Base-by-base conservation (phyloP, 805 yeast genomes). In the Suhomyces sp. region DNA sequence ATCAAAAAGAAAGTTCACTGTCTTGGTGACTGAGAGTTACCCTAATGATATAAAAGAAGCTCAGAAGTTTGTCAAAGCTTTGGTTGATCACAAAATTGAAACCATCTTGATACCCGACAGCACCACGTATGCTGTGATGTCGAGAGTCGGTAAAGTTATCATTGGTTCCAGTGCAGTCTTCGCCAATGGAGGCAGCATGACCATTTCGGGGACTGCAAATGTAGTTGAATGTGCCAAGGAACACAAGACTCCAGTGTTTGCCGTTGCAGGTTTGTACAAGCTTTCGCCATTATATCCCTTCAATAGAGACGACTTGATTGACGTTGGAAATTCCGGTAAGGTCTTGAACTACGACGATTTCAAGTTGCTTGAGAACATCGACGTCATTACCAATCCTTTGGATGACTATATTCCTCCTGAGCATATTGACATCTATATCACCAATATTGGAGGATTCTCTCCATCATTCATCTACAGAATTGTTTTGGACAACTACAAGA, bases 201-300 rank as follows among this genome's bases (percentile, higher is more conserved):
- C 96, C 2, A 83, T 87, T 22, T 83, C 96, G 1, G 99, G 99
- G 49, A 96, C 89, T 25, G 88, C 96, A 25, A 81, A 91, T 46
- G 97, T 91, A 9, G 92, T 96, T 59, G 97, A 92, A 71, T 89
- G 97, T 71, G 99, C 99, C 24, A 89, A 88, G 65, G 96, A 89
- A 64, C 93, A 89, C 68, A 82, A 84, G 64, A 93, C 97, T n/a
- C 99, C 99, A 0, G 98, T 94, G 4, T 87, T 94, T 66, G 92
- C 94, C 1, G 94, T 92, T 46, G 91, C 97, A 1, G 99, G 98
- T 45, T 77, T 93, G 50, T 94, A 89, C 76, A 94, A 94, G 71
- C 78, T 94, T 47, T 87, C 96, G 8, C 98, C 98, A 29, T 76
- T 88, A 48, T 94, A 94, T 65, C 99, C 97, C 22, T 89, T 87